A percentile compares a stretch with the other conserved stretches of the same genome.
Evolutionary conservation across 441 rosid genomes (phyloP).

Genomic region (Euphorbia corollata): DNA sequence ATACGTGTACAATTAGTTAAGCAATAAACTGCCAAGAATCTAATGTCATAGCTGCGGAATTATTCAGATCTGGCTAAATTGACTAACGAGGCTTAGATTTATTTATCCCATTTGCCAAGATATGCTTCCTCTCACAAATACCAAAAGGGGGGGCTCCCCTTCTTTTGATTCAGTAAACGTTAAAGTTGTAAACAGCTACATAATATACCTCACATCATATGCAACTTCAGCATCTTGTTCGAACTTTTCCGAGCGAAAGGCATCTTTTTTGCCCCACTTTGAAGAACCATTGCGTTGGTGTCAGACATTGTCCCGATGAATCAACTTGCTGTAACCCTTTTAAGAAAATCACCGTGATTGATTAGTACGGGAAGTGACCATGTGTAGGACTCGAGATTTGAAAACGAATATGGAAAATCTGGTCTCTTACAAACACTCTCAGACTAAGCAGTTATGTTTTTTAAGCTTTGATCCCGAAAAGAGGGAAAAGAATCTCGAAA

Average conservation of each 20-base stretch:
- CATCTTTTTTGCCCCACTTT: slow-evolving; percentile 15
- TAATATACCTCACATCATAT: background rate
- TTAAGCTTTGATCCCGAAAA: slow-evolving; percentile 32
- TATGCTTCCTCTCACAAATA: too few relatives aligned
- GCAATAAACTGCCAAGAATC: too few relatives aligned
- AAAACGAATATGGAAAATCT: slow-evolving; percentile 20
- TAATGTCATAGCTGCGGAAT: too few relatives aligned
- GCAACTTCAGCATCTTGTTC: background rate
- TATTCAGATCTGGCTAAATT: too few relatives aligned
- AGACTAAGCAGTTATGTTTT: slow-evolving; percentile 31
- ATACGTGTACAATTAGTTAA: too few relatives aligned
- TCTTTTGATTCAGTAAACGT: background rate
- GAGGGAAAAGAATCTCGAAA: background rate
- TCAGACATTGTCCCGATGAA: background rate
- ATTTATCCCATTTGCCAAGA: too few relatives aligned
- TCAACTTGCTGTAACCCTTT: background rate
- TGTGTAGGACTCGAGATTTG: slow-evolving; percentile 7
- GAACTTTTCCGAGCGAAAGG: background rate
- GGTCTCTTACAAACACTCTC: slow-evolving; percentile 33
- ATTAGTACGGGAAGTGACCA: background rate
- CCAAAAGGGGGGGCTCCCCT: background rate
- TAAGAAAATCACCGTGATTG: background rate
- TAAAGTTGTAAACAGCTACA: background rate
- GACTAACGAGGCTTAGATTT: too few relatives aligned
- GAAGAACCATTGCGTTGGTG: slow-evolving; percentile 12